Evolutionary conservation across 2,329 filamentous ascomycete genomes (phyloP).

Genomic region (Triangularia verruculosa): DNA sequence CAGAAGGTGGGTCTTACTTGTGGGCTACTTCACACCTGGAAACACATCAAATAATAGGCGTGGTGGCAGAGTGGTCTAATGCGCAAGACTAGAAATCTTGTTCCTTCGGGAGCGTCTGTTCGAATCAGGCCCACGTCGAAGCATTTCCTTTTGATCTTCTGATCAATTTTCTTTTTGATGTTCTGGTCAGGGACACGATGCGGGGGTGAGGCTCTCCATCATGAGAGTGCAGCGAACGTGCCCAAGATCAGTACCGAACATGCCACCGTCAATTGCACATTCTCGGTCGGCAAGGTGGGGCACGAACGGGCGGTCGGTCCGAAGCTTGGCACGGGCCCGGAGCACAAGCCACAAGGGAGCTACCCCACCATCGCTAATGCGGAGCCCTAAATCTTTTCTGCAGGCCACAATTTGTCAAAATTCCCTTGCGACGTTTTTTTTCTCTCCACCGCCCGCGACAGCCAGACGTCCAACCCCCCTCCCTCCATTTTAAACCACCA

Average conservation of each 20-base stretch:
- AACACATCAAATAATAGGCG: slow-evolving; percentile 10
- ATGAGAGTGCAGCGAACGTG: background rate
- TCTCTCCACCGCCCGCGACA: background rate
- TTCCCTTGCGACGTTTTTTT: slow-evolving; percentile 4
- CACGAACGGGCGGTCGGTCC: background rate
- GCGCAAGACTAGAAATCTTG: slow-evolving; percentile 27
- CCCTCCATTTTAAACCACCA: slow-evolving; percentile 12
- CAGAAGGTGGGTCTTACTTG: background rate
- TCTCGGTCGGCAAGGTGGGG: background rate
- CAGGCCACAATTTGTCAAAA: slow-evolving; percentile 18
- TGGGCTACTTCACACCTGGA: background rate
- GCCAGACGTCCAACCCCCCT: slow-evolving; percentile 2
- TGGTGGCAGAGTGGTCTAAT: slow-evolving; percentile 26
- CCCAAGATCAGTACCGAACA: background rate
- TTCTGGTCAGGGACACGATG: background rate
- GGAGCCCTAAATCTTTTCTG: slow-evolving; percentile 21
- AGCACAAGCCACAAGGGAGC: background rate
- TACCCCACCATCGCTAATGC: background rate
- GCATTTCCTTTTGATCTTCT: background rate
- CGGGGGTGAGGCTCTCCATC: background rate
- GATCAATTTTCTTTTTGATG: background rate
- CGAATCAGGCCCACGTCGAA: slow-evolving; percentile 25
- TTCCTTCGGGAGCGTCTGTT: slow-evolving; percentile 26
- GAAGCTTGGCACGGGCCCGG: background rate
- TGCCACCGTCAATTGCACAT: background rate